Evolutionary conservation across 129 eudicot species (phyloP).

Genomic region (Rutidosis leptorrhynchoides): DNA sequence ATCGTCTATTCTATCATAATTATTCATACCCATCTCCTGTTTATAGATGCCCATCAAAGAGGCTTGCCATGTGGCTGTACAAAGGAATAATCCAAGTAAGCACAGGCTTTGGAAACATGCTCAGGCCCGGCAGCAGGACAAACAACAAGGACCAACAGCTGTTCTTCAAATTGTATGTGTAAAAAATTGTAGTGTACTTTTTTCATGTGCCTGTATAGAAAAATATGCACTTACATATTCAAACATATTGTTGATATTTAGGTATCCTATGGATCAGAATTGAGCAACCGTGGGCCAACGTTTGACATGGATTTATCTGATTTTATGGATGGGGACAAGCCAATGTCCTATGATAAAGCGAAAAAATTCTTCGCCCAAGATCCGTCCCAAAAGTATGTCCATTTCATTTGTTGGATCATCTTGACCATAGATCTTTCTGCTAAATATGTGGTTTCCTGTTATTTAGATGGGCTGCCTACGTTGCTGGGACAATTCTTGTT

Average conservation of each 20-base stretch:
- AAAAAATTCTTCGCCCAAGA: neutral
- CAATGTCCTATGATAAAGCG: neutral
- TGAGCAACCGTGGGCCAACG: neutral
- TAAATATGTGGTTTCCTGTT: conserved; percentile 1
- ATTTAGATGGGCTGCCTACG: conserved; percentile 77
- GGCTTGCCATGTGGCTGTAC: too few relatives aligned
- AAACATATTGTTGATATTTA: neutral
- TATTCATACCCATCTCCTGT: too few relatives aligned
- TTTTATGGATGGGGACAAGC: neutral
- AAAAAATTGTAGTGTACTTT: too few relatives aligned
- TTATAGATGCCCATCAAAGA: too few relatives aligned
- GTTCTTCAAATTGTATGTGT: neutral
- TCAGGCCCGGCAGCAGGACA: neutral
- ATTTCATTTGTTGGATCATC: too few relatives aligned
- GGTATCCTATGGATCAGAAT: neutral
- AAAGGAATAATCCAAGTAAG: too few relatives aligned
- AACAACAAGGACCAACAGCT: neutral
- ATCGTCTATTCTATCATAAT: too few relatives aligned
- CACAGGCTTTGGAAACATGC: too few relatives aligned
- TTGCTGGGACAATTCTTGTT: conserved; percentile 49
- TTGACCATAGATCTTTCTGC: too few relatives aligned
- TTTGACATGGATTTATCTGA: neutral
- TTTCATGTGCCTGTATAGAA: too few relatives aligned
- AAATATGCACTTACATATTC: too few relatives aligned
- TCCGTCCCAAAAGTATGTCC: neutral